Conservation (phyloP, 768 basidiomycete genomes). For the Lentinula raphanica region DNA sequence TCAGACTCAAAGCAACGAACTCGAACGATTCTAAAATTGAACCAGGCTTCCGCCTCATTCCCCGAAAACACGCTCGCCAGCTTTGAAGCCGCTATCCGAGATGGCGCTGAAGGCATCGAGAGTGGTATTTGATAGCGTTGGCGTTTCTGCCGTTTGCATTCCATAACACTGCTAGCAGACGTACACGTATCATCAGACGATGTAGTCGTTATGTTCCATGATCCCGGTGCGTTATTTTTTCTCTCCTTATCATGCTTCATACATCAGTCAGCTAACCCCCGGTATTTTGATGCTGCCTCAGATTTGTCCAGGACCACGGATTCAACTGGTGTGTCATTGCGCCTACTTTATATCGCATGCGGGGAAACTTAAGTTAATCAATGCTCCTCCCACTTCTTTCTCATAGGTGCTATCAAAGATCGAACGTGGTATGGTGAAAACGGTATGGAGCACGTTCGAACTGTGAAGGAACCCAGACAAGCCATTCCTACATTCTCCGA, state of each 20-base stretch:
- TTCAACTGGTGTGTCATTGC: constrained; percentile 43
- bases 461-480: constrained; percentile 75
- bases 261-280: not conserved
- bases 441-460: constrained; percentile 77
- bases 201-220: constrained; percentile 94
- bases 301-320: constrained; percentile 81
- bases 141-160: constrained; percentile 29
- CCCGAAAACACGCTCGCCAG: constrained; percentile 95
- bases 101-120: constrained; percentile 96
- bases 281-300: constrained; percentile 15
- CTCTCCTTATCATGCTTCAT: not conserved
- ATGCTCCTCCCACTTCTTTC: constrained; percentile 19
- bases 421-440: constrained; percentile 64
- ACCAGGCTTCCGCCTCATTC: constrained; percentile 78
- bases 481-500: constrained; percentile 87
- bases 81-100: constrained; percentile 91
- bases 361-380: not conserved
- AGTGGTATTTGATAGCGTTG: constrained; percentile 68
- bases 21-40: no score
- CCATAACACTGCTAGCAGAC: constrained; percentile 68
- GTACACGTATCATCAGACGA: constrained; percentile 89
- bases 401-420: constrained; percentile 60
- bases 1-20: not conserved
- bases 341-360: not conserved
- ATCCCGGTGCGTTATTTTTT: constrained; percentile 54